Base-by-base conservation (phyloP, 2,329 filamentous ascomycete species). In the Aotearoamyces nothofagi region DNA sequence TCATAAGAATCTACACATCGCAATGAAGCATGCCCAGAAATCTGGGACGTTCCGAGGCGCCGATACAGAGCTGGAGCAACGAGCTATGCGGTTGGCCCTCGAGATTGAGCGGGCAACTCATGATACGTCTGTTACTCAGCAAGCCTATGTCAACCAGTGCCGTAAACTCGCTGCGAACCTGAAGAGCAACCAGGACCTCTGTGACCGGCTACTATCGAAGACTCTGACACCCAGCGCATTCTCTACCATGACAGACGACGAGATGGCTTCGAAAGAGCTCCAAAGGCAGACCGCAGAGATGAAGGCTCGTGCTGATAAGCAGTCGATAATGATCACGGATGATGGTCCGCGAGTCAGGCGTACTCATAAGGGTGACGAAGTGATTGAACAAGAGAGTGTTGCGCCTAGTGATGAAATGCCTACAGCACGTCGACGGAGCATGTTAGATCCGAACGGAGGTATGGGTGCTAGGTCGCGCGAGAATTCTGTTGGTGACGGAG, bases 281-380 rank as follows among this genome's bases (percentile, higher is more conserved):
- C 83, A 93, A 50, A 66, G 66, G 15, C 69, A 83, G 49, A 78
- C 71, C 14, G 78, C 78, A 10, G 71, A 76, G 42, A 74, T 87
- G 63, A 78, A 79, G 51, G 78, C 80, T 28, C 68, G 72, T 35
- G 72, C 74, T 0, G 81, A 90, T 46, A 81, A 84, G 44, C 80
- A 87, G 50, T 80, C 87, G 25, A 86, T 90, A 26, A 74, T 87
- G 34, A 69, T 82, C 9, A 70, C 80, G 12, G 72, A 79, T 11
- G 66, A 70, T 27, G 83, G 70, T 2, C 79, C 86, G 4, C 73
- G 84, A 3, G 76, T 94, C 32, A 70, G 84, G 43, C 74, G 81
- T 41, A 94, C 87, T 2, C 87, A 96, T 58, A 96, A 96, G 53
- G 90, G 90, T 9, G 86, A 94, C 33, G 90, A 96, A 49, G 54